These are phyloP conservation scores for Macrolepiota fuliginosa DNA, from an alignment of 768 basidiomycete genomes.

Conservation along the genomic window DNA sequence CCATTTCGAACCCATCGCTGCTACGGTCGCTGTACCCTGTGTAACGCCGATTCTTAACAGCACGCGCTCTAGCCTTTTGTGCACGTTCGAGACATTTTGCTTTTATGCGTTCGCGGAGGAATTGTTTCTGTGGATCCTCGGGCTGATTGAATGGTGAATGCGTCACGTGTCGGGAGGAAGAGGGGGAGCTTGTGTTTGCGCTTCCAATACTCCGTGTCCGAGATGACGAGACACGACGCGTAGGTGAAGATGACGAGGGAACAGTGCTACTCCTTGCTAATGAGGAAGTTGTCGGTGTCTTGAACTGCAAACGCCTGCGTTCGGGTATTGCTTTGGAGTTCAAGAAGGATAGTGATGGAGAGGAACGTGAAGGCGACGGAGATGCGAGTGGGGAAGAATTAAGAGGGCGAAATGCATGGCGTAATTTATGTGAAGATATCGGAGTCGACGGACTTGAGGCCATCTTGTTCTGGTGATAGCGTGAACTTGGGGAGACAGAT, in stretches of 20 bases:
- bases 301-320: slow-evolving; percentile 7
- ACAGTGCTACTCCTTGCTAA: slow-evolving; percentile 16
- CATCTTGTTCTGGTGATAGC: background rate
- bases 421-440: slow-evolving; percentile 25
- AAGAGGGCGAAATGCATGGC: slow-evolving; percentile 30
- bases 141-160: slow-evolving; percentile 14
- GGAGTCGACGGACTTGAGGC: slow-evolving; percentile 33
- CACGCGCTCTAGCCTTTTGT: slow-evolving; percentile 49
- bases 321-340: slow-evolving; percentile 20
- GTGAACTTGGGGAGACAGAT: background rate
- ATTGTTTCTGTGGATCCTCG: slow-evolving; percentile 49
- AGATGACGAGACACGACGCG: slow-evolving; percentile 1
- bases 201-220: slow-evolving; percentile 16
- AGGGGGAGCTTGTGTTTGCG: slow-evolving; percentile 16
- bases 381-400: slow-evolving; percentile 56
- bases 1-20: slow-evolving; percentile 50
- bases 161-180: background rate
- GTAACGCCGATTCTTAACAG: slow-evolving; percentile 37
- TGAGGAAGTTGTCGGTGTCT: background rate
- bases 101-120: slow-evolving; percentile 60
- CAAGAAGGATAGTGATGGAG: too few species aligned
- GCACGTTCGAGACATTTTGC: slow-evolving; percentile 63
- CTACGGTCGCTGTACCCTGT: slow-evolving; percentile 33
- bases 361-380: slow-evolving; percentile 35
- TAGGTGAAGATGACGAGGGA: slow-evolving; percentile 20